phyloP scores from a whole-genome alignment of 148 eudicot species.

The Chenopodium suecicum region DNA sequence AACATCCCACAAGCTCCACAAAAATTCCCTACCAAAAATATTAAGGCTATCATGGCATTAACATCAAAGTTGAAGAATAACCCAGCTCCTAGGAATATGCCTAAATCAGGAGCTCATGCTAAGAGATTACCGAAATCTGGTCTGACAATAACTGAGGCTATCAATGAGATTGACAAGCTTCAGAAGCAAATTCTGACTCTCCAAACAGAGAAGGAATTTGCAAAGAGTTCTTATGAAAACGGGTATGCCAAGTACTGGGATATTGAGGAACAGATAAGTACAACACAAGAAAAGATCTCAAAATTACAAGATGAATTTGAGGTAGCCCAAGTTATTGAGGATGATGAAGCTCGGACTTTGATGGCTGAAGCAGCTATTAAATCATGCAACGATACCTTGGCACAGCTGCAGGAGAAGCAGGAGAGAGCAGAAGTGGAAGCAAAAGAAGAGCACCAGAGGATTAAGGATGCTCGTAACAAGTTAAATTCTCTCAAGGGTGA shows the following conservation, averaged over 20 bases:
- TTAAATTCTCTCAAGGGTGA: conserved; percentile 49
- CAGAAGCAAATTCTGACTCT: conserved; percentile 71
- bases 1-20: conserved; percentile 58
- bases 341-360: conserved; percentile 74
- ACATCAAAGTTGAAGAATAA: conserved; percentile 38
- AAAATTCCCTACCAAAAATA: conserved; percentile 51
- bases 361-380: conserved; percentile 85
- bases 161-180: conserved; percentile 76
- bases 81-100: conserved; percentile 24
- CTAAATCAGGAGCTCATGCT: conserved; percentile 26
- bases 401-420: conserved; percentile 67
- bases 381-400: conserved; percentile 69
- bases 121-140: conserved; percentile 56
- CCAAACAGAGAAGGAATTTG: conserved; percentile 87
- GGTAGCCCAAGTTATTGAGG: conserved; percentile 58
- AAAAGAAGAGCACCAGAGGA: conserved; percentile 45
- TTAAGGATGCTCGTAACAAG: conserved; percentile 56
- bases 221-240: conserved; percentile 78
- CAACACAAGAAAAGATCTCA: conserved; percentile 66
- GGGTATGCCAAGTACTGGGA: conserved; percentile 70
- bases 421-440: conserved; percentile 53
- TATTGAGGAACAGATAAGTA: conserved; percentile 60
- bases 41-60: conserved; percentile 53
- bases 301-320: conserved; percentile 79
- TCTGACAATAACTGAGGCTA: conserved; percentile 57